Percentiles rank a stretch among this genome's conserved stretches.
These are phyloP conservation scores for Gypsophila paniculata DNA, from an alignment of 179 eudicot genomes.

Conservation along the genomic window DNA sequence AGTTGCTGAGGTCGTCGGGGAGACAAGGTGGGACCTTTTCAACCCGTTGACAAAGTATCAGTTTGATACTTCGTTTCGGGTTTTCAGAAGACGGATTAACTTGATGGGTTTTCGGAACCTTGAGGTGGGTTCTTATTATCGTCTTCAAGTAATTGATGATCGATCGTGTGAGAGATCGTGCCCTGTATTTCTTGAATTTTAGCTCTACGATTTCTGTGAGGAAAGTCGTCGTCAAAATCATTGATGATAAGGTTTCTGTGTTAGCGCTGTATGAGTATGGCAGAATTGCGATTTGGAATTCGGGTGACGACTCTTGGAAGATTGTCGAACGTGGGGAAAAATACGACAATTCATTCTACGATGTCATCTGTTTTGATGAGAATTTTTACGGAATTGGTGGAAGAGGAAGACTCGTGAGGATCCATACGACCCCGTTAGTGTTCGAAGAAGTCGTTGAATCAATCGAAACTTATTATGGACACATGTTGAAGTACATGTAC, in stretches of 20 bases:
- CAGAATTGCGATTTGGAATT: conserved; percentile 17
- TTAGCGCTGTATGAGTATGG: conserved; percentile 17
- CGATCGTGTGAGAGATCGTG: not conserved
- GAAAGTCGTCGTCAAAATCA: conserved; percentile 17
- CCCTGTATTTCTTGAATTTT: conserved; percentile 23
- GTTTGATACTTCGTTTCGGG: conserved; percentile 13
- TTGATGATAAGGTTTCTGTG: conserved; percentile 10
- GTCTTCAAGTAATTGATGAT: conserved; percentile 1
- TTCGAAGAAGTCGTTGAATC: conserved; percentile 1
- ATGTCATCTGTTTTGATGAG: conserved; percentile 22
- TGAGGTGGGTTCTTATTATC: conserved; percentile 29
- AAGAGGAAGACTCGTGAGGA: conserved; percentile 12
- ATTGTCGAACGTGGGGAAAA: conserved; percentile 10
- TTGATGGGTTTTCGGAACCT: conserved; percentile 19
- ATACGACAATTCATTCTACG: conserved; percentile 16
- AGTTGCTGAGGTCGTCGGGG: conserved; percentile 22
- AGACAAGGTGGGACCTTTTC: conserved; percentile 19
- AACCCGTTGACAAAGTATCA: conserved; percentile 23
- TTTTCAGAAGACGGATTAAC: not conserved
- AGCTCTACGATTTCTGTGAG: conserved; percentile 11
- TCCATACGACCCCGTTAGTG: conserved; percentile 14
- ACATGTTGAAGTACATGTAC: not conserved
- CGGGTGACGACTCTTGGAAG: conserved; percentile 22
- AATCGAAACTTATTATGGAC: not conserved
- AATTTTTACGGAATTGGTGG: conserved; percentile 24